phyloP scores from a whole-genome alignment of 2,329 filamentous ascomycete species.

The Aspergillus sp. region DNA sequence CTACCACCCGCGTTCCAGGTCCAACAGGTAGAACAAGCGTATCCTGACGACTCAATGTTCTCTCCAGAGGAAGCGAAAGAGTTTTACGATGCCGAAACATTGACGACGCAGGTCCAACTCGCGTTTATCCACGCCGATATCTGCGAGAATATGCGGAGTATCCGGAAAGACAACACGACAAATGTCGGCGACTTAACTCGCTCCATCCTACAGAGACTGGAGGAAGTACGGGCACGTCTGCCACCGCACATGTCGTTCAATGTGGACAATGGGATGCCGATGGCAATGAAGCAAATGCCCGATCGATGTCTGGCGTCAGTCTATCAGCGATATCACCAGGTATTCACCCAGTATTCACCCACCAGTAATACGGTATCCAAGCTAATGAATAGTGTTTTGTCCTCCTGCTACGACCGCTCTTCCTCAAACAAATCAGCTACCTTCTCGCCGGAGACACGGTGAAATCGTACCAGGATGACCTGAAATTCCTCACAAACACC shows the following conservation, averaged over 20 bases:
- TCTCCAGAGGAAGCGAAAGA: neutral
- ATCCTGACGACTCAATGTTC: neutral
- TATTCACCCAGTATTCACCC: neutral
- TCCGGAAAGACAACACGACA: neutral
- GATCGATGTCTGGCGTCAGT: conserved; percentile 14
- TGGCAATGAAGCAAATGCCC: neutral
- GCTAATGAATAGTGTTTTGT: conserved; percentile 7
- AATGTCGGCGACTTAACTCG: neutral
- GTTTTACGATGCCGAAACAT: neutral
- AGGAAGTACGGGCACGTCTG: neutral
- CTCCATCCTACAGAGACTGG: neutral
- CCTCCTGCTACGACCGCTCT: conserved; percentile 11
- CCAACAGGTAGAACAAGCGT: neutral
- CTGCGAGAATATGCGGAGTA: neutral
- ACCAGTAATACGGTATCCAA: accelerated
- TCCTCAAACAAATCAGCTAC: conserved; percentile 10
- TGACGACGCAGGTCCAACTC: neutral
- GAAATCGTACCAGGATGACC: neutral
- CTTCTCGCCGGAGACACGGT: neutral
- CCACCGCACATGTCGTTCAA: neutral
- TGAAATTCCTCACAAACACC: neutral
- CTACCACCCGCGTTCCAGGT: conserved; percentile 1
- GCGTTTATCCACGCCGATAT: neutral
- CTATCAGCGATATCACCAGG: conserved; percentile 15
- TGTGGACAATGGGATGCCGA: neutral